Evolutionary conservation across 352 stramenopile species (phyloP), one percentile per base, ranked within the genome.

Genomic region (Phytophthora sp.): DNA sequence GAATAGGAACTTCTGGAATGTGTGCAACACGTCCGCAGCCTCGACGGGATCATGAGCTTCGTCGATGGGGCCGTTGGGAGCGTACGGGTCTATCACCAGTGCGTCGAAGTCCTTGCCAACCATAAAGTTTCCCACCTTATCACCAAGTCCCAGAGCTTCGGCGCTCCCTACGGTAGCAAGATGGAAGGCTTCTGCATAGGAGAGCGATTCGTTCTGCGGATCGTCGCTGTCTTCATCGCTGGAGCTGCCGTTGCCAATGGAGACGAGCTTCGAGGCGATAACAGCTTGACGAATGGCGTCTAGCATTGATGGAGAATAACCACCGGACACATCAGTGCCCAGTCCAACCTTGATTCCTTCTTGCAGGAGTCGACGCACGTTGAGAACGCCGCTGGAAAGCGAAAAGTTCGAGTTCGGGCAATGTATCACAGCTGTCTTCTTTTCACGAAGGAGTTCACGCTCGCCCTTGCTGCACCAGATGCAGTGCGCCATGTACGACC

Each of bases 351-450:
- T 98, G 54, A 92, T 45, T 5, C 87, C 85, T 66, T 92, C 79
- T 57, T 81, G 64, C n/a, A 93, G 69, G 57, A 88, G 56, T 26
- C 76, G 88, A 18, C 86, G 82, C 8, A 95, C 87, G 57, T 95
- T 94, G n/a, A 95, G 53, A 3, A 94, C 82, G 38, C 90, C 84
- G 58, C 88, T 92, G n/a, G 79, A 85, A 53, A 98, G 88, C 36
- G 90, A 98, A 52, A 98, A 98, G 68, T 99, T 99, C 20, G 89
- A 98, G 47, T 97, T 96, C 18, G 96, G 91, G 69, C 96, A 99
- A 69, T 98, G 93, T 16, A 97, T 96, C n/a, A 98, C 88, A 1
- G 78, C 90, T 15, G 86, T 83, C 41, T 88, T 65, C 15, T 69
- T 81, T 13, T 75, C 62, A 30, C 56, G 68, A 27, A 99, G 67